Conservation (phyloP, 2,329 filamentous ascomycete species). For the Pseudogymnoascus verrucosus region DNA sequence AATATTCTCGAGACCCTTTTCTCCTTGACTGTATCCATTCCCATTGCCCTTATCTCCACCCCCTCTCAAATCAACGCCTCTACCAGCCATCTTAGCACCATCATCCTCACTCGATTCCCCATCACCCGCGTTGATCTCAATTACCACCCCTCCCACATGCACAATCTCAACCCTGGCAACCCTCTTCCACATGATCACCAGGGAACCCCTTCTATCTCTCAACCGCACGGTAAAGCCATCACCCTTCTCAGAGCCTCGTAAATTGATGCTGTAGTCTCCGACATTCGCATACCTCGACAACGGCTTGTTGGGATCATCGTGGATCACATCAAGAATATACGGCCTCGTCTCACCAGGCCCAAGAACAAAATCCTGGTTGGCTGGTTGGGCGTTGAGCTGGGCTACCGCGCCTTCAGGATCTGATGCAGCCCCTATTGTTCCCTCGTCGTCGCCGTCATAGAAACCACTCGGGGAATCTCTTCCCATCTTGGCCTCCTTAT, state of each 20-base stretch:
- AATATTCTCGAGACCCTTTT: neutral
- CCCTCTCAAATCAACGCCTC: neutral
- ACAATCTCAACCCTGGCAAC: neutral
- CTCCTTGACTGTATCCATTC: neutral
- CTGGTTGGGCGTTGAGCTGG: neutral
- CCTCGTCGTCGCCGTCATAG: neutral
- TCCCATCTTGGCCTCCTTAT: neutral
- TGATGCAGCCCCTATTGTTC: neutral
- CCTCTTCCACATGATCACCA: neutral
- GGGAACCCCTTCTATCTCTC: neutral
- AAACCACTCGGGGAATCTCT: neutral
- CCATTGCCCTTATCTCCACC: neutral
- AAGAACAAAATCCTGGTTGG: neutral
- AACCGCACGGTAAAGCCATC: neutral
- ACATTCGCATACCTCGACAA: neutral
- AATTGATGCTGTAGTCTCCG: neutral
- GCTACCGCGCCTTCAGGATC: neutral
- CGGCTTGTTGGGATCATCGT: neutral
- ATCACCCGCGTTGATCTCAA: neutral
- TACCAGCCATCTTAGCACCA: neutral
- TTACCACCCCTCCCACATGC: neutral
- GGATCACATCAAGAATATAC: neutral
- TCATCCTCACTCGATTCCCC: neutral
- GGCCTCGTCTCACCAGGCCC: neutral
- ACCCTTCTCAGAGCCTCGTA: neutral